Base-by-base conservation (phyloP, 805 yeast genomes). In the Myxozyma vanderwaltii region DNA sequence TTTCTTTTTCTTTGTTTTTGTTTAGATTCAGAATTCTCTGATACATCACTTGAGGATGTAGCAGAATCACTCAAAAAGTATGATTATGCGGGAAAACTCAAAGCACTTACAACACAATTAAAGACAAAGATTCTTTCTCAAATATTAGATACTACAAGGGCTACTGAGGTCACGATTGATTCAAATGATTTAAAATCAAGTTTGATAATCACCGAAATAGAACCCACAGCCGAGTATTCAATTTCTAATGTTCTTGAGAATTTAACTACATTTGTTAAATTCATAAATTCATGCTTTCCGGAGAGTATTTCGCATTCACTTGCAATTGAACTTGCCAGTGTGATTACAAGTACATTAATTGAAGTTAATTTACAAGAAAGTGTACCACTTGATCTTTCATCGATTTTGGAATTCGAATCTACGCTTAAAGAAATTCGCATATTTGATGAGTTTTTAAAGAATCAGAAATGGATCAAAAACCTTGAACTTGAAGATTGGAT, bases 401-500 rank as follows among this genome's bases (percentile, higher is more conserved):
- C 17, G n/a, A 21, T 54, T 3, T 17, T 47, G 5, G 49, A 50
- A 10, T 59, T 62, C 43, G 65, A 61, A 48, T 15, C 29, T 1
- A 31, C 33, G 1, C 38, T 62, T 24, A n/a, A 13, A 12, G 33
- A 38, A n/a, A 38, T 62, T 15, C 46, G 44, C 19, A n/a, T 27
- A 4, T 59, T 62, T 29, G 65, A 56, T 38, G 23, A 5, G 29
- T 51, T 58, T 38, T 17, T 62, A 52, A n/a, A n/a, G 17, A 24
- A 45, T 10, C 48, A 43, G 33, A 27, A 44, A 4, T 62, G 65
- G 65, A 39, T 54, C 6, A 29, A 17, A 17, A 13, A 51, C 13
- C 23, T 27, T 29, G 64, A 59, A 21, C 54, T 62, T 15, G 39
- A 43, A 8, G 64, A 62, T 7, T 62, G 65, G 65, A 44, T 55